These are phyloP conservation scores for Candida sanyaensis DNA, from an alignment of 1,139 yeast species.

Conservation along the genomic window DNA sequence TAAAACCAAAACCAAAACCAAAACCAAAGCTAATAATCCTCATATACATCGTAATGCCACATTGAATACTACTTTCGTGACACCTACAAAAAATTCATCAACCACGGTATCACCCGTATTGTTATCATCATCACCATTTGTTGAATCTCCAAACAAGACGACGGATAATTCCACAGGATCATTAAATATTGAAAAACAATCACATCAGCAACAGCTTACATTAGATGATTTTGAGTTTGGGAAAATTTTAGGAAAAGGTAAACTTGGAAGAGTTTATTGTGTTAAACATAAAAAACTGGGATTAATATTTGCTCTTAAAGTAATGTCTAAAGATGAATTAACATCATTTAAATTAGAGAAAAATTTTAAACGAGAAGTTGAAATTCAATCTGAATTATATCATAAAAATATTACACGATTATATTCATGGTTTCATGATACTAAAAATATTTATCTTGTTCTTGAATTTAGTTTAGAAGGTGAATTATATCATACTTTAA, in stretches of 20 bases:
- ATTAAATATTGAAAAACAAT: not conserved
- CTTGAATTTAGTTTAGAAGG: conserved; percentile 88
- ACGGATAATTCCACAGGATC: conserved; percentile 4
- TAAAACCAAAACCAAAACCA: not conserved
- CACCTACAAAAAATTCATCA: not conserved
- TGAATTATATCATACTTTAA: conserved; percentile 76
- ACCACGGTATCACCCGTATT: not conserved
- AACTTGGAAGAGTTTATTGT: conserved; percentile 89
- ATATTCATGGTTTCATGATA: conserved; percentile 84
- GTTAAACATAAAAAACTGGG: conserved; percentile 77
- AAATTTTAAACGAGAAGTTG: conserved; percentile 88
- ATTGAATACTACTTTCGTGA: not conserved
- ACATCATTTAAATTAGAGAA: conserved; percentile 77
- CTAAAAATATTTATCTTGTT: conserved; percentile 74
- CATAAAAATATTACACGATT: conserved; percentile 82
- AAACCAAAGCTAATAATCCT: not conserved
- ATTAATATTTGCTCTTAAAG: conserved; percentile 85
- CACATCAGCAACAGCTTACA: conserved; percentile 11
- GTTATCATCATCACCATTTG: conserved; percentile 11
- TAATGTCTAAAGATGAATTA: conserved; percentile 82
- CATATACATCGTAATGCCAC: conserved; percentile 1
- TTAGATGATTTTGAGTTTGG: conserved; percentile 84
- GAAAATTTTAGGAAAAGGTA: conserved; percentile 86
- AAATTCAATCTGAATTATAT: conserved; percentile 75
- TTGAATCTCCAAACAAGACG: conserved; percentile 5